Evolutionary conservation across 1,284 basidiomycete genomes (phyloP).

Genomic region (Malassezia cuniculi): DNA sequence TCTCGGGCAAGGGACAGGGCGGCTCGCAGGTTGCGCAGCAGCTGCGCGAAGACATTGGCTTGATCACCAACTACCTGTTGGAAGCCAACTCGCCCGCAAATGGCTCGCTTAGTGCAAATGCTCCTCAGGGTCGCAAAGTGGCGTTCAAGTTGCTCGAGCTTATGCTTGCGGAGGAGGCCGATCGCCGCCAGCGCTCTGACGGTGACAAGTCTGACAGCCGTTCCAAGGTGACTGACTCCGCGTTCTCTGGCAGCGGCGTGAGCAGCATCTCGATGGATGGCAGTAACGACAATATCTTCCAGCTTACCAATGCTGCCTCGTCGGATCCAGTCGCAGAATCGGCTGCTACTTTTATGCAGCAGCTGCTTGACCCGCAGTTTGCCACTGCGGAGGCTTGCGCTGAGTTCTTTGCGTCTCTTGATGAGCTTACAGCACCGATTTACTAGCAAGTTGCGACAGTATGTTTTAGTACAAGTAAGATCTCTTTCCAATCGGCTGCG

Average conservation of each 20-base stretch:
- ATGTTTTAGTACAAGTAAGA: too few relatives aligned
- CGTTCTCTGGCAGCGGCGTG: too few relatives aligned
- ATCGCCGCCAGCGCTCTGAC: background rate
- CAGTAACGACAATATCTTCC: slow-evolving; percentile 8
- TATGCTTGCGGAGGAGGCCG: slow-evolving; percentile 4
- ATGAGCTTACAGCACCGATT: slow-evolving; percentile 13
- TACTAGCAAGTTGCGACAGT: slow-evolving; percentile 10
- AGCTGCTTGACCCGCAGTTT: slow-evolving; percentile 9
- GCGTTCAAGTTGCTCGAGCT: slow-evolving; percentile 8
- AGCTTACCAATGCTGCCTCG: slow-evolving; percentile 1
- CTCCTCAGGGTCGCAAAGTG: slow-evolving; percentile 7
- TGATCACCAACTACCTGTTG: slow-evolving; percentile 11
- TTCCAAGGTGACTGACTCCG: background rate
- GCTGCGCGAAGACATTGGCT: slow-evolving; percentile 12
- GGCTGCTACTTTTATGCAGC: slow-evolving; percentile 4
- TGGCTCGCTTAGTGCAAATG: background rate
- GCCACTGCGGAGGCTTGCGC: background rate
- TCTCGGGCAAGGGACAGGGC: slow-evolving; percentile 67
- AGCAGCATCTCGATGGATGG: slow-evolving; percentile 7
- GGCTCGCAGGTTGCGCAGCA: slow-evolving; percentile 13
- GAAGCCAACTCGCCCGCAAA: background rate
- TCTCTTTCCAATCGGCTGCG: slow-evolving; percentile 11
- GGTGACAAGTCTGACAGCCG: slow-evolving; percentile 1
- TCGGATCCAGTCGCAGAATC: slow-evolving; percentile 7
- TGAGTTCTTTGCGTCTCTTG: slow-evolving; percentile 12